phyloP scores from a whole-genome alignment of 768 basidiomycete species.

The Tricholoma saponaceum region DNA sequence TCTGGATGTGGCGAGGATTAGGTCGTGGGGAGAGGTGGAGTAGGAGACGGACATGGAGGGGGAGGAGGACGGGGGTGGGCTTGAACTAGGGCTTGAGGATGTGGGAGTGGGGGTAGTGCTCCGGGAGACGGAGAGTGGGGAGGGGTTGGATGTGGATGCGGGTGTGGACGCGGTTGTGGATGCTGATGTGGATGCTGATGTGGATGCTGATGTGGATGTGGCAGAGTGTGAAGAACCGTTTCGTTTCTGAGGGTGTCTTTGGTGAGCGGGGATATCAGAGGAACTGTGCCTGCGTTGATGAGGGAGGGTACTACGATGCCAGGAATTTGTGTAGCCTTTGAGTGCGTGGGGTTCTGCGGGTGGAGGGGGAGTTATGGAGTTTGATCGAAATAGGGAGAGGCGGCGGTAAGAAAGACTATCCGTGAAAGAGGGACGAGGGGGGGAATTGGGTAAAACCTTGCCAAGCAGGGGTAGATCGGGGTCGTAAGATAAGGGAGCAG shows the following conservation, averaged over 20 bases:
- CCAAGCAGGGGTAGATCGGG: conserved; percentile 10
- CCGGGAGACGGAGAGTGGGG: conserved; percentile 10
- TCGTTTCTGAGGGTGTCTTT: background rate
- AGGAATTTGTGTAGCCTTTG: conserved; percentile 42
- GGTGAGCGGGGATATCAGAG: background rate
- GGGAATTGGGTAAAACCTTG: background rate
- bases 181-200: conserved; percentile 1
- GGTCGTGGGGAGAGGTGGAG: conserved; percentile 65
- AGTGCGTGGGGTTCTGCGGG: conserved; percentile 41
- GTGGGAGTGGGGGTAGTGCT: conserved; percentile 12
- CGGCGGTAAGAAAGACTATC: conserved; percentile 15
- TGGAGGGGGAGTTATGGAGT: conserved; percentile 38
- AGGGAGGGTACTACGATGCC: conserved; percentile 38
- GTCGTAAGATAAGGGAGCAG: conserved; percentile 61
- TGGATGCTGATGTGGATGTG: conserved; percentile 5
- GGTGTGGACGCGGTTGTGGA: conserved; percentile 10
- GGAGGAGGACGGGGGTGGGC: conserved; percentile 58
- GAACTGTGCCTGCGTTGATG: background rate
- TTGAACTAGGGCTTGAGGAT: background rate
- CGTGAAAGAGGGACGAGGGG: conserved; percentile 6
- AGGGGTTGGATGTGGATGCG: conserved; percentile 3
- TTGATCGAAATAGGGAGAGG: conserved; percentile 34
- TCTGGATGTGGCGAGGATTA: conserved; percentile 54
- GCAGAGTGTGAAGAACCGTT: background rate
- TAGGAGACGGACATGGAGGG: conserved; percentile 44